Percentiles rank a stretch among this genome's conserved stretches.
phyloP scores from a whole-genome alignment of 495 filamentous ascomycete genomes.

The Penicillium bialowiezense region DNA sequence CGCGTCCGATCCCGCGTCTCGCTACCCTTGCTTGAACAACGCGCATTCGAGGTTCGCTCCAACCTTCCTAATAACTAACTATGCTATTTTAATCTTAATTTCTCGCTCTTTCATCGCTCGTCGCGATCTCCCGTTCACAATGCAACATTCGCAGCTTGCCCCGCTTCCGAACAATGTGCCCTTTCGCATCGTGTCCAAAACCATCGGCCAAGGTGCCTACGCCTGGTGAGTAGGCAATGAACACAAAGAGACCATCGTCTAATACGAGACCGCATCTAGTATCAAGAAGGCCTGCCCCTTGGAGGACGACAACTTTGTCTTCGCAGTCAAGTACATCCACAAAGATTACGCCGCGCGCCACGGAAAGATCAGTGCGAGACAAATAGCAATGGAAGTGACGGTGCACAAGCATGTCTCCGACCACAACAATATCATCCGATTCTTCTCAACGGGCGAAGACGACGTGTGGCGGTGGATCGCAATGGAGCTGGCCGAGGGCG shows the following conservation, averaged over 20 bases:
- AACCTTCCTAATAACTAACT: conserved; percentile 3
- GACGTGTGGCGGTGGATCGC: conserved; percentile 93
- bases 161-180: conserved; percentile 83
- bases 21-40: conserved; percentile 11
- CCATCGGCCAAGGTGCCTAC: conserved; percentile 94
- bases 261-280: conserved; percentile 43
- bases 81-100: conserved; percentile 7
- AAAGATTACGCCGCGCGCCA: conserved; percentile 87
- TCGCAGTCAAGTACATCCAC: conserved; percentile 98
- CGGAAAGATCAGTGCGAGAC: conserved; percentile 83
- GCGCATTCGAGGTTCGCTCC: conserved; percentile 1
- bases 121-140: conserved; percentile 18
- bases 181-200: conserved; percentile 92
- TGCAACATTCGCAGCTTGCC: conserved; percentile 80
- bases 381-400: conserved; percentile 83
- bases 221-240: conserved; percentile 67
- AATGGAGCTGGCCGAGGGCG: conserved; percentile 95
- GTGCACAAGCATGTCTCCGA: conserved; percentile 83
- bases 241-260: not conserved
- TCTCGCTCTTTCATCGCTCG: not conserved
- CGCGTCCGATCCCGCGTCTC: conserved; percentile 27
- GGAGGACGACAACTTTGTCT: conserved; percentile 66
- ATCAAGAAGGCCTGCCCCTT: conserved; percentile 90
- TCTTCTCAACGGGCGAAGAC: conserved; percentile 85
- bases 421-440: conserved; percentile 91